phyloP scores from a whole-genome alignment of 768 basidiomycete species.

The Megacollybia marginata region DNA sequence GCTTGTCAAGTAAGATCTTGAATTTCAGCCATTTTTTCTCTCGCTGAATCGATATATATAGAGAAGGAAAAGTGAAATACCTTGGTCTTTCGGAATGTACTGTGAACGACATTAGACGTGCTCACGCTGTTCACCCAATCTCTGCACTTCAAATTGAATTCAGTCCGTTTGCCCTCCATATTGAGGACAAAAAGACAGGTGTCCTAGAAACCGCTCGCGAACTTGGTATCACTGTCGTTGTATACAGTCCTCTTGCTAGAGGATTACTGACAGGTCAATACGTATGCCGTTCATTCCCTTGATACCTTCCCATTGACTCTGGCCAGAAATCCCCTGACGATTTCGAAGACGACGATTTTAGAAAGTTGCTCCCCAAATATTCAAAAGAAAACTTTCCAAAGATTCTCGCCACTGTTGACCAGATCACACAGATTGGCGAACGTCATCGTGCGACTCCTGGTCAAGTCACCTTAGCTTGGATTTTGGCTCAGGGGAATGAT shows the following conservation, averaged over 20 bases:
- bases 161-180: conserved; percentile 23
- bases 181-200: conserved; percentile 22
- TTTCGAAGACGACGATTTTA: conserved; percentile 26
- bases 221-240: conserved; percentile 27
- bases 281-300: conserved; percentile 13
- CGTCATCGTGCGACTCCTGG: conserved; percentile 24
- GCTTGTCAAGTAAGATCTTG: conserved; percentile 18
- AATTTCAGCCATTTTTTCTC: too few relatives aligned
- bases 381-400: conserved; percentile 37
- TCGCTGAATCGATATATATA: background rate
- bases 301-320: conserved; percentile 3
- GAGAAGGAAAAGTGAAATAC: conserved; percentile 26
- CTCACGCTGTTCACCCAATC: conserved; percentile 23
- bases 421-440: conserved; percentile 21
- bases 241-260: conserved; percentile 31
- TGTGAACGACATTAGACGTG: conserved; percentile 23
- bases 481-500: conserved; percentile 8
- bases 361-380: conserved; percentile 22
- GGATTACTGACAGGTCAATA: conserved; percentile 31
- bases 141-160: conserved; percentile 28
- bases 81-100: conserved; percentile 28
- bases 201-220: conserved; percentile 24
- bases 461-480: conserved; percentile 19
- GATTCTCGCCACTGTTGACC: conserved; percentile 29
- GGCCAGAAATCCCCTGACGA: conserved; percentile 26